Conservation (phyloP, 2,329 filamentous ascomycete genomes). For the Fonsecaea erecta region DNA sequence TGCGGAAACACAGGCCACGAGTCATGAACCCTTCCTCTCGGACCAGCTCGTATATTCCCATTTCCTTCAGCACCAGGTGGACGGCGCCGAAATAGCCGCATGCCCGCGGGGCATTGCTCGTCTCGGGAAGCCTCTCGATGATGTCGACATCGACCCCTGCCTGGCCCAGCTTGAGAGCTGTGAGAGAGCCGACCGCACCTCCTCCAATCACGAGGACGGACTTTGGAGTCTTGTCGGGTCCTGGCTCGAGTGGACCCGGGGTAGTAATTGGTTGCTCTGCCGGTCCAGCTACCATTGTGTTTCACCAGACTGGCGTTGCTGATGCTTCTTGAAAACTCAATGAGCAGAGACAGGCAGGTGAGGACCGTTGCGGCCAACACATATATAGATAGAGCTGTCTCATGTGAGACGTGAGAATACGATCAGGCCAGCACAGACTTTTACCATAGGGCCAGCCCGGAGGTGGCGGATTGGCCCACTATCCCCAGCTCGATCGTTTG, state of each 20-base stretch:
- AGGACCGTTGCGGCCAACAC: neutral
- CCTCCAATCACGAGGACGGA: constrained; percentile 42
- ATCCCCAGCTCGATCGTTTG: neutral
- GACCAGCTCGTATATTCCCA: constrained; percentile 22
- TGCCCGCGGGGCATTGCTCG: constrained; percentile 22
- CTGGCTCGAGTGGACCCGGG: neutral
- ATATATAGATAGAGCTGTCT: neutral
- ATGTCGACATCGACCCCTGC: constrained; percentile 43
- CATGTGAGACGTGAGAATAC: neutral
- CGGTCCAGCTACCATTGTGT: neutral
- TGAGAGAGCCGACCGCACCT: constrained; percentile 49
- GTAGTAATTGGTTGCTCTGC: neutral
- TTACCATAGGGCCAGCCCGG: neutral
- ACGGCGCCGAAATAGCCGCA: constrained; percentile 23
- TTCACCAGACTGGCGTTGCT: neutral
- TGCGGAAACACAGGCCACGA: constrained; percentile 18
- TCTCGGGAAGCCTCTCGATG: constrained; percentile 37
- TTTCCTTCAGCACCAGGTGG: constrained; percentile 15
- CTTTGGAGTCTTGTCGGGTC: neutral
- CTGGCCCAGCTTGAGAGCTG: constrained; percentile 46
- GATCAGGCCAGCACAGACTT: neutral
- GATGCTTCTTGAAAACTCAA: neutral
- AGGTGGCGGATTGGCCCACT: neutral
- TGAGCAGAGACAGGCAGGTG: neutral
- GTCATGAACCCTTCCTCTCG: constrained; percentile 27